A percentile compares a stretch with the other conserved stretches of the same genome.
These are phyloP conservation scores for Colletotrichum sidae DNA, from an alignment of 2,329 filamentous ascomycete species.

Conservation along the genomic window DNA sequence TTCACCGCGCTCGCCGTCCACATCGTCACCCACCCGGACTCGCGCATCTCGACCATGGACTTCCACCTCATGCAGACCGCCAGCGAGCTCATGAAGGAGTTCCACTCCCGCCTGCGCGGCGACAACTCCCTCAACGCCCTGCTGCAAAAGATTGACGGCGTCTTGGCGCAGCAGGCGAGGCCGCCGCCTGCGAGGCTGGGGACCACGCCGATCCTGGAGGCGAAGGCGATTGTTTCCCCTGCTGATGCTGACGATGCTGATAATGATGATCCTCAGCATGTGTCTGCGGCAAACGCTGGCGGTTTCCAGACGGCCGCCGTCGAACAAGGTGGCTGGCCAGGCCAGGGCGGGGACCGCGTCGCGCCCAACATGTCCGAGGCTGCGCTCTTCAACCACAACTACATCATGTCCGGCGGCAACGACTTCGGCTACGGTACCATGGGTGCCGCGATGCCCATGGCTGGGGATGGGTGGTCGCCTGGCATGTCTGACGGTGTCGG, in stretches of 20 bases:
- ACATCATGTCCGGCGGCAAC: neutral
- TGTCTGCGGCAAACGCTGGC: neutral
- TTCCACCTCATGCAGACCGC: slow-evolving; percentile 21
- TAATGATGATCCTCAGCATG: too few relatives aligned
- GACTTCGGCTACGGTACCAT: slow-evolving; percentile 9
- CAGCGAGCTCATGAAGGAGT: slow-evolving; percentile 20
- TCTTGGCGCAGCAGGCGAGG: neutral
- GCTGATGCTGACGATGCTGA: neutral
- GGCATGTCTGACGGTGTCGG: slow-evolving; percentile 24
- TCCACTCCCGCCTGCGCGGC: slow-evolving; percentile 3
- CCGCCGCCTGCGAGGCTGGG: neutral
- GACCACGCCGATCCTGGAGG: neutral
- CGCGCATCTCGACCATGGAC: slow-evolving; percentile 30
- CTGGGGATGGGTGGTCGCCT: slow-evolving; percentile 23
- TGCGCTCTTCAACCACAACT: slow-evolving; percentile 15
- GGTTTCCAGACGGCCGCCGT: neutral
- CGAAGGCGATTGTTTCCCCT: neutral
- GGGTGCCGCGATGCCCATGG: slow-evolving; percentile 1
- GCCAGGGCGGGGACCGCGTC: neutral
- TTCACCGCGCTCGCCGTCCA: slow-evolving; percentile 15
- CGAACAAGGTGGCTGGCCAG: neutral
- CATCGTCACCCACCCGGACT: slow-evolving; percentile 22
- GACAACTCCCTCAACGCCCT: slow-evolving; percentile 9
- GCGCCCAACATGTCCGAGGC: neutral
- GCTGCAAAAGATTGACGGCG: slow-evolving; percentile 20